A percentile compares a stretch with the other conserved stretches of the same genome.
These are phyloP conservation scores for Calophaca sinica DNA, from an alignment of 306 rosid genomes.

Conservation along the genomic window DNA sequence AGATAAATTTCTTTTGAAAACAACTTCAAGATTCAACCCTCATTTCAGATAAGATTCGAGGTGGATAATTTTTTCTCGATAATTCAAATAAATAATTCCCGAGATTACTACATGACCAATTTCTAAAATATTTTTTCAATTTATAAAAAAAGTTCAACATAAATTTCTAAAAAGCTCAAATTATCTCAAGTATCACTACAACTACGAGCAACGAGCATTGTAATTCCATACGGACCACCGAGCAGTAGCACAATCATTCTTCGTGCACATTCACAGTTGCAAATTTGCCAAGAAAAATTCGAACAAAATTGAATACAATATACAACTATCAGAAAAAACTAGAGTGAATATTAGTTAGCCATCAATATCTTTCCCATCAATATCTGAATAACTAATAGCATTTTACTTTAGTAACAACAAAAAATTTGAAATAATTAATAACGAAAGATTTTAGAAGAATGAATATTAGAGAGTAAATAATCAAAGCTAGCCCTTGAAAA, in stretches of 20 bases:
- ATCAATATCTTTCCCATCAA: slow-evolving; percentile 36
- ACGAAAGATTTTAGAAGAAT: neutral
- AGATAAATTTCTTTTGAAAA: no score
- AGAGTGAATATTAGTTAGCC: slow-evolving; percentile 45
- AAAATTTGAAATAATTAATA: neutral
- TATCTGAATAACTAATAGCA: no score
- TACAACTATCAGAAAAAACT: slow-evolving; percentile 15
- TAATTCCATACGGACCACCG: neutral
- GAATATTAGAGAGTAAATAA: neutral
- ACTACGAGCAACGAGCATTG: neutral
- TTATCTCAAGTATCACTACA: no score
- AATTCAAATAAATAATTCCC: no score
- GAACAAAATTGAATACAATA: slow-evolving; percentile 40
- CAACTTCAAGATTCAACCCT: no score
- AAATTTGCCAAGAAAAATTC: slow-evolving; percentile 8
- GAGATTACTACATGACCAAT: no score
- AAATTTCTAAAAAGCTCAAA: no score
- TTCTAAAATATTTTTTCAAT: no score
- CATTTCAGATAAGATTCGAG: no score
- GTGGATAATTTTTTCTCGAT: no score
- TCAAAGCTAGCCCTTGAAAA: neutral
- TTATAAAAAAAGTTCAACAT: no score
- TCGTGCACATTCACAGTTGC: slow-evolving; percentile 26
- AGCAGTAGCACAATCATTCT: slow-evolving; percentile 22
- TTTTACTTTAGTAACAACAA: no score